Base-by-base conservation (phyloP, 176 grass and related monocot species). In the Triticum timopheevii region DNA sequence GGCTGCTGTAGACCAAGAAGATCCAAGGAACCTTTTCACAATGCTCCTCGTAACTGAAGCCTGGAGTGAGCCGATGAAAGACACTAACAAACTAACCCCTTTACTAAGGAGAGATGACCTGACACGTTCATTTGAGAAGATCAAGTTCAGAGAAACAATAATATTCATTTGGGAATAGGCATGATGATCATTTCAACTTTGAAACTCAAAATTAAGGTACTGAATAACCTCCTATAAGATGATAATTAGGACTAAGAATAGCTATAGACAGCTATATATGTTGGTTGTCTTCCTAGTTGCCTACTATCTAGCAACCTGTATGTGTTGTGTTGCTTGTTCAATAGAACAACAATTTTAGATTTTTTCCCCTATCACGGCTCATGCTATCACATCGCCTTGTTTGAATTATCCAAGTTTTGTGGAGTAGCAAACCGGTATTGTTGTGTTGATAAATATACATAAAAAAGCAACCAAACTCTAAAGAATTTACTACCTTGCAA, bases 91-190 rank as follows among this genome's bases (percentile, higher is more conserved):
- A 89, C 93, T 93, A 83, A 89, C 84, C 61, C 78, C 86, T 77
- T 84, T 89, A 88, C 96, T 95, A 56, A 98, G 52, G 83, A 95
- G 74, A 24, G 91, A 86, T 62, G 90, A 98, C 76, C 93, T 98
- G 88, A 31, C 65, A 10, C 38, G 44, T 84, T 6, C 54, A 89
- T 61, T 66, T 13, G 50, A 84, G 36, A 83, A 84, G 68, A 42
- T 10, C 17, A 10, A 76, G 9, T 58, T 91, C 52, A 79, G 59
- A 42, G 69, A 83, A 80, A 83, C 4, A 20, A 23, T 54, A 33
- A 24, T 65, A 15, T 31, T 19, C 8, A 80, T 34, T 49, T 52
- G n/a, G 13, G 30, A 62, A n/a, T 6, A 31, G 33, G 66, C 15
- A 83, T 19, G 20, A 36, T 77, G 76, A 17, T 25, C 23, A 10